Conservation (phyloP, 441 rosid species). For the Kokia cookei region DNA sequence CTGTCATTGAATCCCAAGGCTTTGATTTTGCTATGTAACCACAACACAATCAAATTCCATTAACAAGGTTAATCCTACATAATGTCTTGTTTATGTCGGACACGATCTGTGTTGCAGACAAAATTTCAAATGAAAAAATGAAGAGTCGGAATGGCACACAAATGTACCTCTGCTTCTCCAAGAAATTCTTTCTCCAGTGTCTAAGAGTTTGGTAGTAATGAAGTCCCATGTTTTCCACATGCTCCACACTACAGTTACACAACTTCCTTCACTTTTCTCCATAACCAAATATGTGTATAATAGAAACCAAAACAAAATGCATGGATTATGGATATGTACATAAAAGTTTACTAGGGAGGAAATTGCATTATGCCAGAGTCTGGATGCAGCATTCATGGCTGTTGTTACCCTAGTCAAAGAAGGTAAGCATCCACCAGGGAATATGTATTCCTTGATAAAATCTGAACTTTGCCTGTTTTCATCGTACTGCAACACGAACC, state of each 20-base stretch:
- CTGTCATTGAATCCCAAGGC: slow-evolving; percentile 63
- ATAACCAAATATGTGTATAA: background rate
- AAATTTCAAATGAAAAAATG: background rate
- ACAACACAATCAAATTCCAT: background rate
- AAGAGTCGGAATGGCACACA: background rate
- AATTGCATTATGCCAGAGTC: slow-evolving; percentile 50
- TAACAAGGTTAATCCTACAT: no score
- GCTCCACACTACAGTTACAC: slow-evolving; percentile 56
- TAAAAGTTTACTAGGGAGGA: background rate
- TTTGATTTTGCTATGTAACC: slow-evolving; percentile 40
- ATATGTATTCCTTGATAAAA: slow-evolving; percentile 83
- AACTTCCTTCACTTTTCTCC: background rate
- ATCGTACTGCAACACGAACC: slow-evolving; percentile 33
- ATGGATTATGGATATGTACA: background rate
- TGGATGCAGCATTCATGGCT: slow-evolving; percentile 68
- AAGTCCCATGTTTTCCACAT: slow-evolving; percentile 78
- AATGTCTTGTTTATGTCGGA: slow-evolving; percentile 24
- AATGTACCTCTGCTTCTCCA: slow-evolving; percentile 53
- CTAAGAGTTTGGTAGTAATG: slow-evolving; percentile 82
- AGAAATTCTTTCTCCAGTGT: slow-evolving; percentile 76
- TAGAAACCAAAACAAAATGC: background rate
- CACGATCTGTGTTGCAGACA: slow-evolving; percentile 21
- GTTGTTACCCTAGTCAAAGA: slow-evolving; percentile 69
- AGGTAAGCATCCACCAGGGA: slow-evolving; percentile 89
- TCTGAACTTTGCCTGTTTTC: slow-evolving; percentile 74